Evolutionary conservation across 257 asterid genomes (phyloP).

Genomic region (Gynochthodes officinalis): DNA sequence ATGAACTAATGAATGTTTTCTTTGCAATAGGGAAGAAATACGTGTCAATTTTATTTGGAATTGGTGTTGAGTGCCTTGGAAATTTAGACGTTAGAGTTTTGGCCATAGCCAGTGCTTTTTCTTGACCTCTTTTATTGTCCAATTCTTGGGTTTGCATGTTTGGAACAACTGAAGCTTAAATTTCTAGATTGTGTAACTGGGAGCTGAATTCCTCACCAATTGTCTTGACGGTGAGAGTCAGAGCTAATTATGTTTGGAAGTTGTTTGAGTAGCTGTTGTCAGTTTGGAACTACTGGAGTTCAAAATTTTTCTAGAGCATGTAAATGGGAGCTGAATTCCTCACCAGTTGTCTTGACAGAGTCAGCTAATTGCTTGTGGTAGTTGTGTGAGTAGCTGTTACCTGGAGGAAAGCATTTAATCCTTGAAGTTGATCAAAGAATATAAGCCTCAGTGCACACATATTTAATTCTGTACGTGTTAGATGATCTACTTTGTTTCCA

Average conservation of each 20-base stretch:
- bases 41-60: neutral
- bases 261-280: neutral
- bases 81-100: neutral
- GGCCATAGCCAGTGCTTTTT: neutral
- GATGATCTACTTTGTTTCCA: neutral
- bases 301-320: too few species aligned
- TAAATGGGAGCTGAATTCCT: too few species aligned
- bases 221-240: neutral
- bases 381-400: neutral
- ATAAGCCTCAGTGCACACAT: neutral
- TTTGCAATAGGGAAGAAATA: neutral
- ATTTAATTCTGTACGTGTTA: neutral
- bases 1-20: neutral
- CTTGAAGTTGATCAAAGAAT: neutral
- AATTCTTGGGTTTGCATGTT: neutral
- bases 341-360: neutral
- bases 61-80: neutral
- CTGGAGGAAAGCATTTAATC: neutral
- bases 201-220: neutral
- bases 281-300: too few species aligned
- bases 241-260: neutral
- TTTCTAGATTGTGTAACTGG: neutral
- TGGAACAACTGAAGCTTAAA: neutral
- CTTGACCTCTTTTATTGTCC: neutral
- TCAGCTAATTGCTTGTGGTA: neutral